phyloP scores from a whole-genome alignment of 768 basidiomycete genomes.

The Naganishia antarctica region DNA sequence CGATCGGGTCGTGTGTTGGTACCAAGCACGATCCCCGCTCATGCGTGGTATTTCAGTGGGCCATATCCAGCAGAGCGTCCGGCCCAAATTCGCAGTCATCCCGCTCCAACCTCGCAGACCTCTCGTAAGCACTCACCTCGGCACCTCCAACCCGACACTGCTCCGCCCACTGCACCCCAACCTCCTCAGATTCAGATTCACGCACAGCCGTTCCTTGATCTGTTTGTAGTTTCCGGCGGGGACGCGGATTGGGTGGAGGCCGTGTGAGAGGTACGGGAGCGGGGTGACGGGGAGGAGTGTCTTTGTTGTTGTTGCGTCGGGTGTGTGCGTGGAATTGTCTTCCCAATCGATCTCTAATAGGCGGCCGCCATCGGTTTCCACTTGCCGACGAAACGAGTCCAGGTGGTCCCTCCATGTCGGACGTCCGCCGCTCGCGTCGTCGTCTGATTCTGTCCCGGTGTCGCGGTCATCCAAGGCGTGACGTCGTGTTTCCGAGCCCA shows the following conservation, averaged over 20 bases:
- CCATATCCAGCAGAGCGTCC: too few relatives aligned
- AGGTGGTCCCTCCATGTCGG: background rate
- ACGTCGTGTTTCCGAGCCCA: background rate
- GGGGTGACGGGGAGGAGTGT: background rate
- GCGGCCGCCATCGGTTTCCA: background rate
- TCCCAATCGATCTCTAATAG: background rate
- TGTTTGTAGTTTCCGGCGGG: slow-evolving; percentile 11
- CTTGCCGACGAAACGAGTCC: background rate
- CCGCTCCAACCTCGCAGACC: too few relatives aligned
- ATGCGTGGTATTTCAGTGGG: too few relatives aligned
- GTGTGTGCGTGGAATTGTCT: background rate
- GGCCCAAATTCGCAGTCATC: too few relatives aligned
- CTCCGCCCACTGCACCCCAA: slow-evolving; percentile 14
- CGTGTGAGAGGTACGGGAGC: slow-evolving; percentile 5
- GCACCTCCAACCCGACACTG: background rate
- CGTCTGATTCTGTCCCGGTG: background rate
- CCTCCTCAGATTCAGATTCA: slow-evolving; percentile 21
- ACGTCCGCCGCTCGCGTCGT: background rate
- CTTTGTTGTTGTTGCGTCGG: background rate
- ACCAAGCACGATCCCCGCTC: too few relatives aligned
- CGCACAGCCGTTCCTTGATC: slow-evolving; percentile 4
- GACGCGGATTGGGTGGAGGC: slow-evolving; percentile 8
- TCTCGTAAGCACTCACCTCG: slow-evolving; percentile 9
- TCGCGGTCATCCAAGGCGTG: background rate
- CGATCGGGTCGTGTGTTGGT: background rate